Percentiles rank a stretch among this genome's conserved stretches.
These are phyloP conservation scores for Babjeviella inositovora DNA, from an alignment of 805 yeast species.

Conservation along the genomic window DNA sequence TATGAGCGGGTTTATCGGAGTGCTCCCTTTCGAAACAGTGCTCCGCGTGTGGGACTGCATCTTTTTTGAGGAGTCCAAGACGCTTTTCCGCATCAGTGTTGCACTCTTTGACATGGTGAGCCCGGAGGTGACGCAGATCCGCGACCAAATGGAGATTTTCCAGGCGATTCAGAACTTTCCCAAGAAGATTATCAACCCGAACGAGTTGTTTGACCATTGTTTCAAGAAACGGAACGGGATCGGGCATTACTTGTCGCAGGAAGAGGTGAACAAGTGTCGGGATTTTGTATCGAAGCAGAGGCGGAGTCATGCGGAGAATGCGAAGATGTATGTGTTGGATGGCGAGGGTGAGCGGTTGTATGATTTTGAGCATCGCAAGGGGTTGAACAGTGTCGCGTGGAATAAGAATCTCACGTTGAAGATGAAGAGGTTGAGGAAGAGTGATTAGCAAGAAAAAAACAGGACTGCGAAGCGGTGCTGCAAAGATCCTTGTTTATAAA, in stretches of 20 bases:
- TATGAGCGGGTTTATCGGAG: constrained; percentile 91
- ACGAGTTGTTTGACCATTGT: constrained; percentile 52
- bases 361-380: too few relatives aligned
- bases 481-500: too few relatives aligned
- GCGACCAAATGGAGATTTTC: constrained; percentile 50
- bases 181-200: constrained; percentile 52
- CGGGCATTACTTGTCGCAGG: constrained; percentile 67
- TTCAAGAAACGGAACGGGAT: constrained; percentile 59
- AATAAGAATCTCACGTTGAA: too few relatives aligned
- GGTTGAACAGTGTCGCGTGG: too few relatives aligned
- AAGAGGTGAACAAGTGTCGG: constrained; percentile 65
- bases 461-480: too few relatives aligned
- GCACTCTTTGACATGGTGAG: constrained; percentile 68
- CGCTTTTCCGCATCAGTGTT: constrained; percentile 68
- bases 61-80: constrained; percentile 82
- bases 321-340: neutral
- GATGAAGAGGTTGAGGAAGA: too few relatives aligned
- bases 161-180: constrained; percentile 81
- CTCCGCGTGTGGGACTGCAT: constrained; percentile 89
- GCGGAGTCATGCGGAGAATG: constrained; percentile 12
- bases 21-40: constrained; percentile 77
- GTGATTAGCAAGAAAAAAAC: too few relatives aligned
- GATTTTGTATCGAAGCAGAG: constrained; percentile 61
- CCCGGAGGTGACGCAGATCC: constrained; percentile 31
- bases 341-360: neutral